Conservation (phyloP, 2,329 filamentous ascomycete species). For the Calonectria leucothoes region DNA sequence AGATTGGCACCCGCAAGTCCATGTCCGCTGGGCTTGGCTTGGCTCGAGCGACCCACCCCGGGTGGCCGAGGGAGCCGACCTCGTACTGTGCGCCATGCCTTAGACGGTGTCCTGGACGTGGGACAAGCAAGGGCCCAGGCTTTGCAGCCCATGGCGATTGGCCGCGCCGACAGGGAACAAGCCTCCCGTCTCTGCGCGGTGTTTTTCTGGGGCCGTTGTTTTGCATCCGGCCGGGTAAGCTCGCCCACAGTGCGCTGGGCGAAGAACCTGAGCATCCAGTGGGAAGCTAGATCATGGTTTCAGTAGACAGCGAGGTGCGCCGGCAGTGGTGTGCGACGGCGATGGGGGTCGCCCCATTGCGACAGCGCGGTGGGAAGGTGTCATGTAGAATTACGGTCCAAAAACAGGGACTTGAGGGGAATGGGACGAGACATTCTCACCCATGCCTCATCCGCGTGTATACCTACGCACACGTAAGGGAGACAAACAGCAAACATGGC, state of each 20-base stretch:
- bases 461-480: background rate
- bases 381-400: background rate
- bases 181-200: conserved; percentile 24
- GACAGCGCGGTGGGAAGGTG: conserved; percentile 11
- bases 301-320: conserved; percentile 28
- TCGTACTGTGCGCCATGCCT: conserved; percentile 4
- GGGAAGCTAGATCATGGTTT: conserved; percentile 37
- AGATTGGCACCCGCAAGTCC: conserved; percentile 40
- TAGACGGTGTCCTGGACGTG: conserved; percentile 24
- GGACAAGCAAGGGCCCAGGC: conserved; percentile 21
- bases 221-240: conserved; percentile 28
- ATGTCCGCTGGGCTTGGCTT: conserved; percentile 14
- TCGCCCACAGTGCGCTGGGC: conserved; percentile 19
- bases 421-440: background rate
- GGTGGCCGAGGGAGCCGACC: conserved; percentile 27
- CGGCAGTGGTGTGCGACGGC: conserved; percentile 31
- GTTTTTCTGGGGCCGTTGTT: background rate
- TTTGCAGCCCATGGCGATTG: conserved; percentile 28
- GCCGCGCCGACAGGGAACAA: conserved; percentile 26
- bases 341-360: conserved; percentile 35
- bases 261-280: conserved; percentile 20
- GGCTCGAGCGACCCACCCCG: conserved; percentile 28
- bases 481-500: background rate
- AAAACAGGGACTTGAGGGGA: background rate
- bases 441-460: background rate